A percentile compares a stretch with the other conserved stretches of the same genome.
These are phyloP conservation scores for Dendrothele bispora DNA, from an alignment of 768 basidiomycete species.

Conservation along the genomic window DNA sequence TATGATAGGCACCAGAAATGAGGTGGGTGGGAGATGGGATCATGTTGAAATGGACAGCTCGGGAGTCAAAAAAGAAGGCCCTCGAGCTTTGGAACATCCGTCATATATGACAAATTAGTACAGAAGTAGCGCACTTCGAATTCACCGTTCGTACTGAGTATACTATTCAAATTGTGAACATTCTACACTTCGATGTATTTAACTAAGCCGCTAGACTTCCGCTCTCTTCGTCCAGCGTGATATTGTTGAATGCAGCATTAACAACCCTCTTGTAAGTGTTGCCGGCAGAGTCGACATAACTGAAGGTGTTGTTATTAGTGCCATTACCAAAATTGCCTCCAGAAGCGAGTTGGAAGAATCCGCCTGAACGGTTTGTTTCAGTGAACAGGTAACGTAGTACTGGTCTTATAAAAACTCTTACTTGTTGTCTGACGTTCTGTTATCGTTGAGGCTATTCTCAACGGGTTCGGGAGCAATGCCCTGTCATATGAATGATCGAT, in stretches of 20 bases:
- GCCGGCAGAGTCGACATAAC: constrained; percentile 39
- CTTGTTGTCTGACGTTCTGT: constrained; percentile 38
- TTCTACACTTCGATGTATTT: no score
- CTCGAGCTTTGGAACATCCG: no score
- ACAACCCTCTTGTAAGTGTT: constrained; percentile 47
- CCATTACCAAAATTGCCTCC: constrained; percentile 40
- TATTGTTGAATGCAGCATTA: constrained; percentile 29
- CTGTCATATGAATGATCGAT: constrained; percentile 30
- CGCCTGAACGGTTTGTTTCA: no score
- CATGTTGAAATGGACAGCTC: no score
- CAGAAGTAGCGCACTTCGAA: no score
- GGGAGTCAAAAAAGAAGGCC: no score
- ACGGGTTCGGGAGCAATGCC: constrained; percentile 39
- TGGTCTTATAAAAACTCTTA: neutral
- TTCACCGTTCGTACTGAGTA: no score
- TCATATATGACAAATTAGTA: no score
- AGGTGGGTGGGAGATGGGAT: no score
- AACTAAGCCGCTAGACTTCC: constrained; percentile 37
- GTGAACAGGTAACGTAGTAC: no score
- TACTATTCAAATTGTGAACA: no score
- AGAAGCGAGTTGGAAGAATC: constrained; percentile 31
- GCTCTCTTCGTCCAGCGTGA: constrained; percentile 41
- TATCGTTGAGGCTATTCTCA: constrained; percentile 47
- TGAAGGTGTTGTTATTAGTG: constrained; percentile 45
- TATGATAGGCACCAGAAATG: no score